Evolutionary conservation across 768 basidiomycete genomes (phyloP).

Genomic region (Kondoa malvinella): DNA sequence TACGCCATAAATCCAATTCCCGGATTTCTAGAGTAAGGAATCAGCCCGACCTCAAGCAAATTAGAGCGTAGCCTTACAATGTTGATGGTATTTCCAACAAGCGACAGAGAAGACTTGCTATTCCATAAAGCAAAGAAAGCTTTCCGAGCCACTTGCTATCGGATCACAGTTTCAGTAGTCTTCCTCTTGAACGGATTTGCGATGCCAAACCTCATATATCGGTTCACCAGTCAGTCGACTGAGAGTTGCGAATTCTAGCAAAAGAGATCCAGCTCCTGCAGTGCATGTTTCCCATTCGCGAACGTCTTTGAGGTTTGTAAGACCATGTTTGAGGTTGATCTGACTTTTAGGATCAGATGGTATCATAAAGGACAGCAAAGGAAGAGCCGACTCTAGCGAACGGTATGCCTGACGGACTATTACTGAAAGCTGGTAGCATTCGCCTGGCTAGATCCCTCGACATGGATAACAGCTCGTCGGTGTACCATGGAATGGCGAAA

Average conservation of each 20-base stretch:
- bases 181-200: no score
- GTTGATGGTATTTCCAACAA: slow-evolving; percentile 79
- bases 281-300: slow-evolving; percentile 53
- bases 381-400: slow-evolving; percentile 53
- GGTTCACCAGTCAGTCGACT: slow-evolving; percentile 78
- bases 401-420: slow-evolving; percentile 78
- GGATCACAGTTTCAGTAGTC: no score
- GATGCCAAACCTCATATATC: slow-evolving; percentile 63
- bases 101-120: slow-evolving; percentile 59
- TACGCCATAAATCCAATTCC: slow-evolving; percentile 29
- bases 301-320: slow-evolving; percentile 41
- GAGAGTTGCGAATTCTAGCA: slow-evolving; percentile 84
- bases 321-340: slow-evolving; percentile 70
- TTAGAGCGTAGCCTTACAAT: slow-evolving; percentile 49
- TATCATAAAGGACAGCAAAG: slow-evolving; percentile 9
- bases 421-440: slow-evolving; percentile 65
- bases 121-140: slow-evolving; percentile 94
- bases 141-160: slow-evolving; percentile 53
- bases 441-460: slow-evolving; percentile 75
- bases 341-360: slow-evolving; percentile 25
- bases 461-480: slow-evolving; percentile 50
- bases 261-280: slow-evolving; percentile 79
- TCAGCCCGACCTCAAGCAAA: slow-evolving; percentile 1
- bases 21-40: slow-evolving; percentile 13
- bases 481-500: slow-evolving; percentile 47